These are phyloP conservation scores for Debaryomyces subglobosus DNA, from an alignment of 1,139 yeast genomes.

Conservation along the genomic window DNA sequence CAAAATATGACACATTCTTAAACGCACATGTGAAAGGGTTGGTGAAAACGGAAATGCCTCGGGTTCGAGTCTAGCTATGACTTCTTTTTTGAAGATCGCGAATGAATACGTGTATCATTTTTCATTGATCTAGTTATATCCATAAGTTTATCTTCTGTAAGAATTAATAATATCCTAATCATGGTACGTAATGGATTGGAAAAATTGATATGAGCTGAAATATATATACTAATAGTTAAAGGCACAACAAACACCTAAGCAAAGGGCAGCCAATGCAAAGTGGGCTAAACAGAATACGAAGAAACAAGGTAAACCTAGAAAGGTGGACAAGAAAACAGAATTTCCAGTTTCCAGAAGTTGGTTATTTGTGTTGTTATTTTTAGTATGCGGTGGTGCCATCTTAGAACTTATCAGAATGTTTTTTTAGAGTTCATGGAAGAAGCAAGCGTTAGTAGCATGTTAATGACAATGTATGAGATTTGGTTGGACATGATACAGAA, in stretches of 20 bases:
- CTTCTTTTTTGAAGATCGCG: neutral
- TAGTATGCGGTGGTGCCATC: constrained; percentile 82
- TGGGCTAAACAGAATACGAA: constrained; percentile 74
- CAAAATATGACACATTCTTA: neutral
- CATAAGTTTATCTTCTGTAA: neutral
- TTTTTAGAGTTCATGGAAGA: constrained; percentile 30
- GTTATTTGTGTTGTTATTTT: constrained; percentile 63
- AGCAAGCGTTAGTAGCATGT: neutral
- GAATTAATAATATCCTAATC: neutral
- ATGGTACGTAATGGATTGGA: constrained; percentile 1
- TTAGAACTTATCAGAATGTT: constrained; percentile 64
- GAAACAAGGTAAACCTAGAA: constrained; percentile 67
- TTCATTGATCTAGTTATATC: neutral
- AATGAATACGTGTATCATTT: constrained; percentile 1
- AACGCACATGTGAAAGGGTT: neutral
- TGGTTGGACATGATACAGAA: neutral
- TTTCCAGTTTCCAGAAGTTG: constrained; percentile 61
- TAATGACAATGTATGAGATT: neutral
- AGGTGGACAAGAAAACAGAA: constrained; percentile 33
- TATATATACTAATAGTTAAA: constrained; percentile 53
- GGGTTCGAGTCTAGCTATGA: neutral
- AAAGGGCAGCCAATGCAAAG: constrained; percentile 80
- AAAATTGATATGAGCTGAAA: too few relatives aligned
- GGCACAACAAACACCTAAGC: constrained; percentile 76
- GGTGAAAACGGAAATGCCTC: neutral